Evolutionary conservation across 306 rosid species (phyloP), one percentile per base, ranked within the genome.

Genomic region (Lupinus albus): DNA sequence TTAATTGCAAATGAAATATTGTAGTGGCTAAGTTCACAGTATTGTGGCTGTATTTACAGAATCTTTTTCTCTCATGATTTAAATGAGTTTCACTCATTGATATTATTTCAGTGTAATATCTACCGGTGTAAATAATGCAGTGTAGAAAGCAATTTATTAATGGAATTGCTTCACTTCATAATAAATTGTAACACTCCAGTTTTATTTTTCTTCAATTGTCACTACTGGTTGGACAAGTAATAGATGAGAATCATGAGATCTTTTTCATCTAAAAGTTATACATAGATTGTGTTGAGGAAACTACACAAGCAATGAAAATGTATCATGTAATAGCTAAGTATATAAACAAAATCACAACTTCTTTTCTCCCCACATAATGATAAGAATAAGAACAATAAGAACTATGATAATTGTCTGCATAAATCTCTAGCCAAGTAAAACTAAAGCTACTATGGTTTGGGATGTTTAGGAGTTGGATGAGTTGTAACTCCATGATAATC

Each of bases 401-500:
- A 65, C 63, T 76, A 68, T 18, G 59, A 63, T 78, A 73, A 66
- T 70, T 68, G 45, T 63, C 78, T 71, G 79, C 81, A 73, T 79
- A 79, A 38, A 48, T 64, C 48, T 68, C 68, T 46, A 44, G 3
- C 64, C 67, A 6, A 18, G 28, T 32, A 78, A 76, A 75, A 50
- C 18, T 52, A 61, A 74, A 76, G 44, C 45, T 49, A 69, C 75
- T 83, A 85, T 44, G 88, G 94, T 44, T 42, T 84, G 62, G 98
- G 89, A 82, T 92, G 98, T 61, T 71, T 87, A 11, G 98, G 98
- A 52, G 85, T 87, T 72, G 98, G 98, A 83, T 92, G 98, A 69
- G 98, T 89, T 9, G 92, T 83, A 71, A 83, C 96, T 78, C 96
- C 96, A 64, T 87, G 92, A 78, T 92, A 92, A 75, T 92, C 98